Percentiles rank a stretch among this genome's conserved stretches.
Conservation (phyloP, 345 rosid species). For the Erodium maritimum region DNA sequence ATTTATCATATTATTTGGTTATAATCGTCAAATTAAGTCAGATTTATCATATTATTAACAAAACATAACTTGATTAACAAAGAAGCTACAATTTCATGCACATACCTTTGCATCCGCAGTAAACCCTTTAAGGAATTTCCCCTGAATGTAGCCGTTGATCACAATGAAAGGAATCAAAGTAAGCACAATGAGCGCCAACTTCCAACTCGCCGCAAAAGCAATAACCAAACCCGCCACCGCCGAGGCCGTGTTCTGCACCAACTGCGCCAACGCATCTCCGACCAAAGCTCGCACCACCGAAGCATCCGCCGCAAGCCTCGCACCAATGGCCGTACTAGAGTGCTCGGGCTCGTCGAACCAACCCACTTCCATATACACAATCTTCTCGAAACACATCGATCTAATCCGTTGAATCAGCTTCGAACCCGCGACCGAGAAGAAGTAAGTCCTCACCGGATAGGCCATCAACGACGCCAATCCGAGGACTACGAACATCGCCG, state of each 20-base stretch:
- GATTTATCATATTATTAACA: too few relatives aligned
- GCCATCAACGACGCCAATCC: slow-evolving; percentile 45
- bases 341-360: slow-evolving; percentile 74
- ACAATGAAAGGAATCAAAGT: slow-evolving; percentile 55
- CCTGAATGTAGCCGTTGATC: slow-evolving; percentile 44
- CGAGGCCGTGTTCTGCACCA: slow-evolving; percentile 48
- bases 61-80: too few relatives aligned
- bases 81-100: background rate
- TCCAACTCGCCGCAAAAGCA: slow-evolving; percentile 62
- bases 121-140: slow-evolving; percentile 65
- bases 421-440: slow-evolving; percentile 64
- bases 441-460: slow-evolving; percentile 34
- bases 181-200: slow-evolving; percentile 49
- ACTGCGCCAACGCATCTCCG: slow-evolving; percentile 60
- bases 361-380: slow-evolving; percentile 68
- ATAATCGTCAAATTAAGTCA: too few relatives aligned
- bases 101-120: slow-evolving; percentile 74
- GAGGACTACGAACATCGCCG: slow-evolving; percentile 43
- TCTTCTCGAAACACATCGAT: slow-evolving; percentile 70
- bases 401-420: slow-evolving; percentile 54
- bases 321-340: slow-evolving; percentile 76
- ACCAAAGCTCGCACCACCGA: slow-evolving; percentile 56
- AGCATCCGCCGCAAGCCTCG: slow-evolving; percentile 86
- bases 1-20: too few relatives aligned
- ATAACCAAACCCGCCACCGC: slow-evolving; percentile 56